Evolutionary conservation across 768 basidiomycete species (phyloP).

Genomic region (Candolleomyces eurysporus): DNA sequence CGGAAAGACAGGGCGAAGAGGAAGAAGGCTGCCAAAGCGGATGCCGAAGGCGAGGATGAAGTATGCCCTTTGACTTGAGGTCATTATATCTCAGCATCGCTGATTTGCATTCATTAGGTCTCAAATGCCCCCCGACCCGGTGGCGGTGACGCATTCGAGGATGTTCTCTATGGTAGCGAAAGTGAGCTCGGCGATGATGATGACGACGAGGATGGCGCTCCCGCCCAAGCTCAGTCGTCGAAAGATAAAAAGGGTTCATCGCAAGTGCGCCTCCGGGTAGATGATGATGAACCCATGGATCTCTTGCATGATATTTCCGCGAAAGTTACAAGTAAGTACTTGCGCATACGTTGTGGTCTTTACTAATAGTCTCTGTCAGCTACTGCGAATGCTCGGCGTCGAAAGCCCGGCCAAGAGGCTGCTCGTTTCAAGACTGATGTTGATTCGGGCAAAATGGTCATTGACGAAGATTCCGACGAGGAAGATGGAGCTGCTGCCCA

Average conservation of each 20-base stretch:
- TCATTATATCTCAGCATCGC: too few species aligned
- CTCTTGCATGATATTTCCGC: conserved; percentile 78
- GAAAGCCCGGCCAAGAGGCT: conserved; percentile 85
- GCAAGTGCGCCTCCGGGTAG: conserved; percentile 64
- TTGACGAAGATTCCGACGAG: conserved; percentile 58
- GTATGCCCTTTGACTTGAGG: conserved; percentile 12
- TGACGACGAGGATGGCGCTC: conserved; percentile 51
- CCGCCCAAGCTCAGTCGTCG: conserved; percentile 17
- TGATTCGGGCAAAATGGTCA: conserved; percentile 76
- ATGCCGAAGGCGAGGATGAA: conserved; percentile 53
- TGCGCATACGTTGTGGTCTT: background rate
- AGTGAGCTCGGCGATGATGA: conserved; percentile 79
- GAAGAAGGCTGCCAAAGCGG: conserved; percentile 67
- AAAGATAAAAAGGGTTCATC: conserved; percentile 26
- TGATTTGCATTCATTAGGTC: conserved; percentile 26
- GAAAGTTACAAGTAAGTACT: conserved; percentile 62
- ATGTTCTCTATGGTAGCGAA: conserved; percentile 95
- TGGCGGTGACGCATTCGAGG: conserved; percentile 91
- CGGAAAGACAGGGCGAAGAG: conserved; percentile 91
- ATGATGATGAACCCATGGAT: conserved; percentile 95
- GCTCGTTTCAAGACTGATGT: conserved; percentile 84
- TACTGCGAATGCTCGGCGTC: conserved; percentile 46
- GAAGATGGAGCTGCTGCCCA: conserved; percentile 36
- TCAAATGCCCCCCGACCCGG: conserved; percentile 43
- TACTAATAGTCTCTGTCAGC: conserved; percentile 28